Conservation (phyloP, 2,329 filamentous ascomycete species). For the Fusarium ramigenum region DNA sequence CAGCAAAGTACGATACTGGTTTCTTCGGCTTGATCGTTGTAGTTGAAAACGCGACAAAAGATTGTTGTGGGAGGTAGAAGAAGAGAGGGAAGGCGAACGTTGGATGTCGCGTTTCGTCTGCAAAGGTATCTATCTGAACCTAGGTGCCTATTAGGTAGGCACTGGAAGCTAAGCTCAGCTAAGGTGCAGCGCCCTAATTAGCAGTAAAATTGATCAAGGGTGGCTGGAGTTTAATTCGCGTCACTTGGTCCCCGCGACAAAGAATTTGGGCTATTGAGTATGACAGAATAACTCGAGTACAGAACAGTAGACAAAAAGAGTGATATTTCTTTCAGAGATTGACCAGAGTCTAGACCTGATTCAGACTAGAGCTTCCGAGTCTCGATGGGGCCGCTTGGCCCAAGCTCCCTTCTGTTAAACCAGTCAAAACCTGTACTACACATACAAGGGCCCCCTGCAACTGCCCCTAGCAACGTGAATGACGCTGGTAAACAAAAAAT, state of each 20-base stretch:
- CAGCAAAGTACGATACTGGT: background rate
- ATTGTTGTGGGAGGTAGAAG: constrained; percentile 15
- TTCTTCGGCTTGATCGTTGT: background rate
- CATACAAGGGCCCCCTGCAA: constrained; percentile 29
- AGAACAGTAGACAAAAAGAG: accelerated
- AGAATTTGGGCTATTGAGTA: background rate
- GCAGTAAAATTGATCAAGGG: constrained; percentile 11
- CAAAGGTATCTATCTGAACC: background rate
- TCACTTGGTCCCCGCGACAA: constrained; percentile 1
- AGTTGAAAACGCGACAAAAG: background rate
- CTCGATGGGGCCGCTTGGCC: constrained; percentile 16
- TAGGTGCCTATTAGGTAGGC: too few relatives aligned
- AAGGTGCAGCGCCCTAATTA: background rate
- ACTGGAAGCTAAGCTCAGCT: background rate
- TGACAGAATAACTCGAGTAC: constrained; percentile 18
- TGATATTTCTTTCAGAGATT: constrained; percentile 16
- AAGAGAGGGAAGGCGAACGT: constrained; percentile 2
- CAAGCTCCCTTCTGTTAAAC: constrained; percentile 25
- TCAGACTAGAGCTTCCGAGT: background rate
- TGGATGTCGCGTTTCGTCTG: constrained; percentile 12
- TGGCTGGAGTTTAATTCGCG: constrained; percentile 28
- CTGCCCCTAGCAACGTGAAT: constrained; percentile 49
- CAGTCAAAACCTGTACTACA: constrained; percentile 18
- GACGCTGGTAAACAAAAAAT: constrained; percentile 49
- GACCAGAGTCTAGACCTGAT: background rate